Evolutionary conservation across 2,329 filamentous ascomycete species (phyloP), one percentile per base, ranked within the genome.

Genomic region (Aspergillus sp.): DNA sequence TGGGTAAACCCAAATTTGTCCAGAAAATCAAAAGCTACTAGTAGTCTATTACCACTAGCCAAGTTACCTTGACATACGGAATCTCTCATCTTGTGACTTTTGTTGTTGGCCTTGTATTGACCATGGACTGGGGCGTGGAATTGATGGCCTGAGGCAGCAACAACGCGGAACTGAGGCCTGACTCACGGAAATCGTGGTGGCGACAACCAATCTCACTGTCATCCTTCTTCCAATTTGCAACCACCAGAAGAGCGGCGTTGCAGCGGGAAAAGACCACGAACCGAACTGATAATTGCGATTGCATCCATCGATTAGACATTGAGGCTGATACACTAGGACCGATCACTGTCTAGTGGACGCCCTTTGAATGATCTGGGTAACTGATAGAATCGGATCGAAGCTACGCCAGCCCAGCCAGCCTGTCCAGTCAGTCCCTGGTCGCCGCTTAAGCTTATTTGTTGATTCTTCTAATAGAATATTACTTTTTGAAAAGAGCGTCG

Each of bases 311-410:
- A n/a, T 2, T 50, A 11, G 17, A 17, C 19, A 45, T 25, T 53
- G n/a, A 28, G 22, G n/a, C 7, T 23, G 38, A 57, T 46, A 57
- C 31, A 60, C 38, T 47, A 25, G 45, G 54, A 22, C 49, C 53
- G 45, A 52, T 45, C n/a, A 56, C 54, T 59, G 63, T 62, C 62
- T 62, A 62, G 59, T 41, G 51, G 63, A 62, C 69, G 71, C 70
- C 71, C 69, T 73, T 45, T 64, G 52, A 58, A 59, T 71, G 68
- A 72, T 62, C 48, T 55, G 66, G 53, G 47, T 64, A 45, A 45
- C 48, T 22, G 34, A 67, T 74, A 65, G 74, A 76, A 76, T 69
- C 72, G 53, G 50, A 74, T 76, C 68, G 74, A 76, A 76, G 60
- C 25, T 28, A 28, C 25, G 25, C 25, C 25, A 28, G 25, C 6